A percentile compares a stretch with the other conserved stretches of the same genome.
Conservation (phyloP, 2,329 filamentous ascomycete species). For the Dactylonectria estremocensis region DNA sequence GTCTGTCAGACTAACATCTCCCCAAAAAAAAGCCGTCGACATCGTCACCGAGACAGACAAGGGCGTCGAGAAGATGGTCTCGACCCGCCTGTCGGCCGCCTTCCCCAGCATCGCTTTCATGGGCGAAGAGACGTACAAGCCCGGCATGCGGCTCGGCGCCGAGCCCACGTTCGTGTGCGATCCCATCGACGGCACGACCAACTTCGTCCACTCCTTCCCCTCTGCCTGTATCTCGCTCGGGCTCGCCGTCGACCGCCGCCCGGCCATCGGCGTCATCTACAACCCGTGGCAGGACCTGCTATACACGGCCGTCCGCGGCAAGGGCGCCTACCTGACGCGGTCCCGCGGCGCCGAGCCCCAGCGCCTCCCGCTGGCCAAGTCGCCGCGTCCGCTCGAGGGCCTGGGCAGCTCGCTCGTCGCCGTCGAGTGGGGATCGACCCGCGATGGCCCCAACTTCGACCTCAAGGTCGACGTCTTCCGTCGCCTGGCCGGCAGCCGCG, state of each 20-base stretch:
- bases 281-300: slow-evolving; percentile 82
- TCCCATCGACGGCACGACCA: slow-evolving; percentile 85
- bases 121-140: slow-evolving; percentile 83
- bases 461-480: slow-evolving; percentile 78
- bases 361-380: slow-evolving; percentile 58
- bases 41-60: slow-evolving; percentile 79
- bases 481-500: slow-evolving; percentile 70
- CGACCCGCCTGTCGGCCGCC: slow-evolving; percentile 62
- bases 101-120: slow-evolving; percentile 76
- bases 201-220: slow-evolving; percentile 85
- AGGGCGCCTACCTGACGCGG: slow-evolving; percentile 74
- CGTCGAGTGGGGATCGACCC: slow-evolving; percentile 81
- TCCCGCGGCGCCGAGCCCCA: slow-evolving; percentile 57
- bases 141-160: slow-evolving; percentile 73
- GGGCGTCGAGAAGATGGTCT: slow-evolving; percentile 76
- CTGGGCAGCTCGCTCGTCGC: slow-evolving; percentile 77
- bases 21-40: slow-evolving; percentile 70
- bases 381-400: slow-evolving; percentile 70
- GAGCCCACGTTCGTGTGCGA: slow-evolving; percentile 86
- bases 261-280: slow-evolving; percentile 82
- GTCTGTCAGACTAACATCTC: slow-evolving; percentile 14
- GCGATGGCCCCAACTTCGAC: slow-evolving; percentile 79
- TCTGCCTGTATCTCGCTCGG: slow-evolving; percentile 84
- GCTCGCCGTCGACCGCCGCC: slow-evolving; percentile 73
- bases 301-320: slow-evolving; percentile 78